These are phyloP conservation scores for Candida taoyuanica DNA, from an alignment of 805 yeast species.

Conservation along the genomic window DNA sequence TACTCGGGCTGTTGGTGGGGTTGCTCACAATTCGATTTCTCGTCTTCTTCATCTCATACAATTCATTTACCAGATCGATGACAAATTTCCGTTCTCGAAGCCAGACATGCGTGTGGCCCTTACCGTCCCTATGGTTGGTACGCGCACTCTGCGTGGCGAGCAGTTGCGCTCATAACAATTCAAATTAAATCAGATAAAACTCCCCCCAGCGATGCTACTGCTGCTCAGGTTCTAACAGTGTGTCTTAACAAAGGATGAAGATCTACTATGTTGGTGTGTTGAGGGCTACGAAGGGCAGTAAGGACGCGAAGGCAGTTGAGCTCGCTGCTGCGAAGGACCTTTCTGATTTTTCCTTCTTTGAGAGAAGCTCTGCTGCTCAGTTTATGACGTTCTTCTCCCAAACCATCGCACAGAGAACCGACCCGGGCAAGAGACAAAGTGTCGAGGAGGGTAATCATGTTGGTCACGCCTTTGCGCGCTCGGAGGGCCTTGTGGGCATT, in stretches of 20 bases:
- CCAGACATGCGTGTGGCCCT: no score
- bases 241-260: slow-evolving; percentile 53
- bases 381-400: slow-evolving; percentile 92
- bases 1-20: no score
- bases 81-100: slow-evolving; percentile 8
- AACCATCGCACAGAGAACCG: slow-evolving; percentile 86
- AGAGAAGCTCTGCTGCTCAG: slow-evolving; percentile 75
- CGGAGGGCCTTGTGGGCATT: slow-evolving; percentile 90
- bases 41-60: no score
- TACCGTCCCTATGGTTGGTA: no score
- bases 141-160: no score
- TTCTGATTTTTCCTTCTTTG: slow-evolving; percentile 84
- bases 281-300: slow-evolving; percentile 40
- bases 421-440: slow-evolving; percentile 86
- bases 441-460: slow-evolving; percentile 83
- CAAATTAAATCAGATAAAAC: no score
- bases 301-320: slow-evolving; percentile 63
- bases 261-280: slow-evolving; percentile 86
- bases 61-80: no score
- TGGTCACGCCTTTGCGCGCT: slow-evolving; percentile 86
- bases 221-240: background rate
- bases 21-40: no score
- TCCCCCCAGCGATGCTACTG: no score
- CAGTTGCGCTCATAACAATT: background rate
- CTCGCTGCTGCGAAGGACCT: slow-evolving; percentile 78